These are phyloP conservation scores for Alternaria infectoria DNA, from an alignment of 2,329 filamentous ascomycete species.

Conservation along the genomic window DNA sequence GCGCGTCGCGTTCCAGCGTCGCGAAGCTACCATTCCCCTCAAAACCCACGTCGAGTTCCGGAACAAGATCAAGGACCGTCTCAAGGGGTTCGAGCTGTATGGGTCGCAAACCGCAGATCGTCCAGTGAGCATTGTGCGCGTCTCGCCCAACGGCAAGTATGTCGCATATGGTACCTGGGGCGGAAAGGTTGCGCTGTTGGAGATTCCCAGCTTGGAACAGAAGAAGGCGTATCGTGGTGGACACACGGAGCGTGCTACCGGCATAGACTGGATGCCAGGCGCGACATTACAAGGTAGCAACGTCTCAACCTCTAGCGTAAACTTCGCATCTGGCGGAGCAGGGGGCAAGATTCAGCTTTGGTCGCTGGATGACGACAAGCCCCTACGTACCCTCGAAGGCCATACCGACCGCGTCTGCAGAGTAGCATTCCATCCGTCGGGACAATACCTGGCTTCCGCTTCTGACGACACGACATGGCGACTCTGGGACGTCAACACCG, in stretches of 20 bases:
- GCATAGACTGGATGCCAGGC: constrained; percentile 87
- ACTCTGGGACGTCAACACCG: constrained; percentile 90
- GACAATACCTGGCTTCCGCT: constrained; percentile 86
- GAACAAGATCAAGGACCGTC: constrained; percentile 82
- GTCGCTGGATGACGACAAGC: constrained; percentile 86
- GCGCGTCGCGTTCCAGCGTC: constrained; percentile 76
- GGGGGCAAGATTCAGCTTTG: constrained; percentile 89
- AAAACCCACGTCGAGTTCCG: constrained; percentile 92
- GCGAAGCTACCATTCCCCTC: constrained; percentile 81
- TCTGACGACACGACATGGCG: constrained; percentile 97
- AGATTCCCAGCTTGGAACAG: constrained; percentile 80
- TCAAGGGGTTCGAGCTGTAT: constrained; percentile 86
- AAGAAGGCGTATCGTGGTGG: constrained; percentile 75
- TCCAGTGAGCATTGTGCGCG: constrained; percentile 88
- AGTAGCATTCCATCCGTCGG: constrained; percentile 93
- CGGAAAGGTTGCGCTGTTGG: constrained; percentile 84
- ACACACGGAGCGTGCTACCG: constrained; percentile 88
- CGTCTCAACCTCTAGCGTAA: constrained; percentile 75
- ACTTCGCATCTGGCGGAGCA: constrained; percentile 88
- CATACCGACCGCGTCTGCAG: constrained; percentile 88
- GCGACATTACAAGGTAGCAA: constrained; percentile 74
- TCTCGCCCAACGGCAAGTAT: constrained; percentile 82
- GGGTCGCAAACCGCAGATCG: constrained; percentile 92
- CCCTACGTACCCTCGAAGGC: constrained; percentile 79
- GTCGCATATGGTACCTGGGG: constrained; percentile 94